These are phyloP conservation scores for Azolla pinnata DNA, from an alignment of 75 land plant species.

Conservation along the genomic window DNA sequence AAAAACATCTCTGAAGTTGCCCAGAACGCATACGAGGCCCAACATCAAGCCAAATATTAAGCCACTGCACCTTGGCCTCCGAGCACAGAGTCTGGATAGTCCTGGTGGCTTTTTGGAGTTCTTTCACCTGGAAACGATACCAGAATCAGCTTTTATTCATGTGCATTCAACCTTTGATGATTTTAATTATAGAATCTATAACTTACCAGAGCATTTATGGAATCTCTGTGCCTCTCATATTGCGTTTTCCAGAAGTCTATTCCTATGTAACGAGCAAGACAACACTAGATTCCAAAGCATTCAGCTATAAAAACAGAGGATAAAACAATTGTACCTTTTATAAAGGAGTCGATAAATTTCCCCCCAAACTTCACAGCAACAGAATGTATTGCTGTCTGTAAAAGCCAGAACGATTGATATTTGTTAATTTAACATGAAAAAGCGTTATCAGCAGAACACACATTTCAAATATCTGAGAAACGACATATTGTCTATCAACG, in stretches of 20 bases:
- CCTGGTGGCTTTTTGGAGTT: constrained; percentile 89
- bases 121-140: constrained; percentile 43
- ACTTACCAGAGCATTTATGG: constrained; percentile 56
- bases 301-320: neutral
- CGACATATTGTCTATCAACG: too few species aligned
- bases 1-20: neutral
- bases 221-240: constrained; percentile 42
- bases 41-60: neutral
- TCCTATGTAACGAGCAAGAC: constrained; percentile 24
- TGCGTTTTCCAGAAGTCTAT: constrained; percentile 54
- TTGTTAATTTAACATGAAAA: too few species aligned
- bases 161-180: neutral
- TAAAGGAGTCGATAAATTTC: constrained; percentile 73
- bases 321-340: constrained; percentile 43
- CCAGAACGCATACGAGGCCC: neutral
- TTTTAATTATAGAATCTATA: neutral
- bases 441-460: too few species aligned
- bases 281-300: neutral
- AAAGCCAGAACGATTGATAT: too few species aligned
- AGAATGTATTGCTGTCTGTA: constrained; percentile 63
- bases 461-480: too few species aligned
- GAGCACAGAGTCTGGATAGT: constrained; percentile 79
- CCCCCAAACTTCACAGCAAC: constrained; percentile 85
- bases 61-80: constrained; percentile 66
- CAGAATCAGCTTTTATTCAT: constrained; percentile 2